Evolutionary conservation across 441 rosid species (phyloP).

Genomic region (Adansonia madagascariensis): DNA sequence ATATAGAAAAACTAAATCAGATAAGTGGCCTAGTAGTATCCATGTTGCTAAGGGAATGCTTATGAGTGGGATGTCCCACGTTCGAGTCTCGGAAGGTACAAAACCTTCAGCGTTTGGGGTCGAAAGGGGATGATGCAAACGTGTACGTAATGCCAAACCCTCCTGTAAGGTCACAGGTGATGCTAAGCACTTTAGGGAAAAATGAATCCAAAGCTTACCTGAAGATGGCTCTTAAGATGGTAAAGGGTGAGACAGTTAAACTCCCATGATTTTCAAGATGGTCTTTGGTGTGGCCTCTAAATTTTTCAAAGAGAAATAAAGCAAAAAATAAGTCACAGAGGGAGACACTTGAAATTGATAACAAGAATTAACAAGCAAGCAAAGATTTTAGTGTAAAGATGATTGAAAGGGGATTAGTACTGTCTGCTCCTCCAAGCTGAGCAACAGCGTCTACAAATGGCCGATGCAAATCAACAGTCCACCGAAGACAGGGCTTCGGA

Average conservation of each 20-base stretch:
- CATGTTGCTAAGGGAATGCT: too few species aligned
- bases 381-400: neutral
- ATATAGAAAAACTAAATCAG: neutral
- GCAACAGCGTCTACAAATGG: constrained; percentile 38
- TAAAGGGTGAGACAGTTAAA: constrained; percentile 44
- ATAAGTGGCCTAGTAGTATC: neutral
- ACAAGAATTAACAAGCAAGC: neutral
- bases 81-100: too few species aligned
- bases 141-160: too few species aligned
- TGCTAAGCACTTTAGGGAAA: too few species aligned
- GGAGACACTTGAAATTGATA: neutral
- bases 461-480: constrained; percentile 39
- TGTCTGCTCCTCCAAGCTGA: constrained; percentile 43
- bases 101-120: too few species aligned
- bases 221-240: constrained; percentile 47
- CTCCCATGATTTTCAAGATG: constrained; percentile 42
- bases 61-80: too few species aligned
- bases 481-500: constrained; percentile 39
- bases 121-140: too few species aligned
- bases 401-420: constrained; percentile 15
- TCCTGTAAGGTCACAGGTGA: too few species aligned
- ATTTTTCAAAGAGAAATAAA: neutral
- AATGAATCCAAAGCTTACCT: constrained; percentile 22
- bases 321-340: neutral
- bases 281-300: constrained; percentile 42